Evolutionary conservation across 2,329 filamentous ascomycete species (phyloP), one percentile per base, ranked within the genome.

Genomic region (Metarhizium guizhouense): DNA sequence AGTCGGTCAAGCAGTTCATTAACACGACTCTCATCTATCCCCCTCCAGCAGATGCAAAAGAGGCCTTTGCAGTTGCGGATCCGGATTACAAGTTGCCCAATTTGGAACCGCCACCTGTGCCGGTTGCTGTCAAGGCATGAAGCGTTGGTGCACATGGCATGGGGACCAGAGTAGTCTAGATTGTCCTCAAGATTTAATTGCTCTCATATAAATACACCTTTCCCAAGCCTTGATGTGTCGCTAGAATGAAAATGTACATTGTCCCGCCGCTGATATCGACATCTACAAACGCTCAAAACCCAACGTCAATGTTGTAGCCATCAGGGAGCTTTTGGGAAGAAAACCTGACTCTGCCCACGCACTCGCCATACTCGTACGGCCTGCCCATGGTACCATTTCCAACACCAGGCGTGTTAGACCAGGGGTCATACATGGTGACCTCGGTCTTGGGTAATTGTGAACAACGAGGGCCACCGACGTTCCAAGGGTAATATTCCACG

Each of bases 21-120:
- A 72, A 72, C 47, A 55, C 59, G 29, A 61, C 52, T 4, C 20
- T 70, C 51, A 72, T 73, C 6, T 73, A 72, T 51, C 67, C 67
- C 3, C 69, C 70, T 1, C 43, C 53, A 29, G 54, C 54, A 4
- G 45, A 43, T 6, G 55, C 55, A 13, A 30, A 47, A 20, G 43
- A 47, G 20, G 18, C 43, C 8, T 47, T 25, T 18, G n/a, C n/a
- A 2, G 20, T 47, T n/a, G n/a, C 43, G 1, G 20, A 25, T 2
- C 18, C 43, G 25, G 43, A 47, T 2, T 25, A 47, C 43, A 7
- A 47, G 13, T 25, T 30, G 6, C 43, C 43, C 7, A 25, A 6
- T 11, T 13, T 47, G 43, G 43, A 18, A 6, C 53, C 25, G 48
- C 56, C 20, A 52, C 48, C 8, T 54, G 52, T 20, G 52, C 52